phyloP scores from a whole-genome alignment of 495 filamentous ascomycete species.

The Mytilinidion resinicola region DNA sequence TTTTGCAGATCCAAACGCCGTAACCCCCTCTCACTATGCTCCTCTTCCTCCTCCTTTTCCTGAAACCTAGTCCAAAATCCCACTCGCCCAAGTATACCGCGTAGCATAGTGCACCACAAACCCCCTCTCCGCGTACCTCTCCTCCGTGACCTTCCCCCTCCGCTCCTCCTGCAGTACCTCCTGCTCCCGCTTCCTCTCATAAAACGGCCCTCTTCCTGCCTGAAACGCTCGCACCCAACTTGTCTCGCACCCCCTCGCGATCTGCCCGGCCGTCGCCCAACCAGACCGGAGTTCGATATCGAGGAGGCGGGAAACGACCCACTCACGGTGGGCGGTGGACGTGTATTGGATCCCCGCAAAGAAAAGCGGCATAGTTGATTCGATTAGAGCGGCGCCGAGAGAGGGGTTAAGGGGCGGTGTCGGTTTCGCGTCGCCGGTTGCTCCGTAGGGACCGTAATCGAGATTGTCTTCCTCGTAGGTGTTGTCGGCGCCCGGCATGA shows the following conservation, averaged over 20 bases:
- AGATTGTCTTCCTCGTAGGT: too few species aligned
- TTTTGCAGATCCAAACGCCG: too few species aligned
- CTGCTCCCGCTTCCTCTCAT: conserved; percentile 39
- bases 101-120: too few species aligned
- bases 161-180: conserved; percentile 37
- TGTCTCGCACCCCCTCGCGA: conserved; percentile 76
- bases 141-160: conserved; percentile 12
- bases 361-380: conserved; percentile 74
- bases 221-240: conserved; percentile 69
- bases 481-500: conserved; percentile 22
- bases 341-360: conserved; percentile 80
- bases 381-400: conserved; percentile 74
- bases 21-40: too few species aligned
- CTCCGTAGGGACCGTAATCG: too few species aligned
- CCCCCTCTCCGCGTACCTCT: conserved; percentile 15
- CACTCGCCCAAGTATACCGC: too few species aligned
- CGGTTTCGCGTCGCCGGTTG: conserved; percentile 11
- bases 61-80: too few species aligned
- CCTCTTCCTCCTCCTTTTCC: too few species aligned
- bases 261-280: conserved; percentile 73
- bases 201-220: conserved; percentile 68
- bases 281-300: conserved; percentile 76
- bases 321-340: conserved; percentile 62
- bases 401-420: conserved; percentile 56
- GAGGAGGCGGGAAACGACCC: conserved; percentile 64